Conservation (phyloP, 163 green algal species). For the Chlorella variabilis region DNA sequence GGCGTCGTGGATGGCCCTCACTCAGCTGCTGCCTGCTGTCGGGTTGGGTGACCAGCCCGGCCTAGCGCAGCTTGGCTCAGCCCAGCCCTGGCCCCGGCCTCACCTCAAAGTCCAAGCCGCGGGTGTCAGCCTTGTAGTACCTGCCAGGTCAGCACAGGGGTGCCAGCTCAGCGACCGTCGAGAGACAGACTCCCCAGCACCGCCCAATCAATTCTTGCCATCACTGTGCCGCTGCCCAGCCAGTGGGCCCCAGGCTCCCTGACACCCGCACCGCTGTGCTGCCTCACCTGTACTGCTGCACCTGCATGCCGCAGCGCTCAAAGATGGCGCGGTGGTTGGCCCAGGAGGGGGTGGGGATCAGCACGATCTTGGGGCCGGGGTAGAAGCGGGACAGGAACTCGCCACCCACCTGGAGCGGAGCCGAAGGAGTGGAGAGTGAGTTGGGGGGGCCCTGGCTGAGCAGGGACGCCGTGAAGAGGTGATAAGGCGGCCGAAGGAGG, state of each 20-base stretch:
- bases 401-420: slow-evolving; percentile 67
- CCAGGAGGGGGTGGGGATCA: slow-evolving; percentile 85
- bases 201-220: no score
- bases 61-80: no score
- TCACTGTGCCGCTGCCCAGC: no score
- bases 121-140: slow-evolving; percentile 95
- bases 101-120: slow-evolving; percentile 91
- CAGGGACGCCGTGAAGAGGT: background rate
- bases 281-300: slow-evolving; percentile 44
- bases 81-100: no score
- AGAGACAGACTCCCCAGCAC: no score
- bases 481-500: no score
- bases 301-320: slow-evolving; percentile 60
- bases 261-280: background rate
- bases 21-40: no score
- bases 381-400: slow-evolving; percentile 91
- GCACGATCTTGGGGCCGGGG: slow-evolving; percentile 65
- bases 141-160: slow-evolving; percentile 22
- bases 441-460: background rate
- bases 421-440: no score
- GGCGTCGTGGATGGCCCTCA: no score
- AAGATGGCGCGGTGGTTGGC: slow-evolving; percentile 98
- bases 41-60: no score
- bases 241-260: no score
- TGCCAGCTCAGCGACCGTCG: no score